These are phyloP conservation scores for Neurospora sp. DNA, from an alignment of 495 filamentous ascomycete species.

Conservation along the genomic window DNA sequence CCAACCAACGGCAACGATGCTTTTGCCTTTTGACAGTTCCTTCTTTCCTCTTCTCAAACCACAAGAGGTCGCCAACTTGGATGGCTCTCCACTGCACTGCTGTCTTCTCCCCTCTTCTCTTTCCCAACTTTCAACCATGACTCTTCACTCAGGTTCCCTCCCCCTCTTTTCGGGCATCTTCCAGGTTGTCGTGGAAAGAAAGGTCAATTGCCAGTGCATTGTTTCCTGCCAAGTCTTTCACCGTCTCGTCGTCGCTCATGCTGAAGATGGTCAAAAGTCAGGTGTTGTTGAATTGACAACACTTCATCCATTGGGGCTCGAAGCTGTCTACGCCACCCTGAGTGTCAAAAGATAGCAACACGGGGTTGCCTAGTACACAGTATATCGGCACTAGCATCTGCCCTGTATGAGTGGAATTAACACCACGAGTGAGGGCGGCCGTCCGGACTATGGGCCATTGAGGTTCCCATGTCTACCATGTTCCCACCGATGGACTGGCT, in stretches of 20 bases:
- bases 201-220: neutral
- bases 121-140: neutral
- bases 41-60: neutral
- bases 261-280: neutral
- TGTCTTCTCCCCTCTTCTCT: neutral
- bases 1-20: neutral
- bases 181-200: neutral
- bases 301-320: neutral
- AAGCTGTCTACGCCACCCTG: neutral
- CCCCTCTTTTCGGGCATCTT: neutral
- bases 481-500: neutral
- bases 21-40: neutral
- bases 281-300: neutral
- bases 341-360: neutral
- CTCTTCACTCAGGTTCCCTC: neutral
- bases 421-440: neutral
- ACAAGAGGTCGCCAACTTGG: neutral
- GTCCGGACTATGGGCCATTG: neutral
- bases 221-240: neutral
- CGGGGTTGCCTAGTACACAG: neutral
- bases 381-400: neutral
- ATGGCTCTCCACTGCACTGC: neutral
- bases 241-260: neutral
- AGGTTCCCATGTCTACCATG: neutral
- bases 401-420: neutral